phyloP scores from a whole-genome alignment of 164 flowering plant genomes.

The Piper betle region DNA sequence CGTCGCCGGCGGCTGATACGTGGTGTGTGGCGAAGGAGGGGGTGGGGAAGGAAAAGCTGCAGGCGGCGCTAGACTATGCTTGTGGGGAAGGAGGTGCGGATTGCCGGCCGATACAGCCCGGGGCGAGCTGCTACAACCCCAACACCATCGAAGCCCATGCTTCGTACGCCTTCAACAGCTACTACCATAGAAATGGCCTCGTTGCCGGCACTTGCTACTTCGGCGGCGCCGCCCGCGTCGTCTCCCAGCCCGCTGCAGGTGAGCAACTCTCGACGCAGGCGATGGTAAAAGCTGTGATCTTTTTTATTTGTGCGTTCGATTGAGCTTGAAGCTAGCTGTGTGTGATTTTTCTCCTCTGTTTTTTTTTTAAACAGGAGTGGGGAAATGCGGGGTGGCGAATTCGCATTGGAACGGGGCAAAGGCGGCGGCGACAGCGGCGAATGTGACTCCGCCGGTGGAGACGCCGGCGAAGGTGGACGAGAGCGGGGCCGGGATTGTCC shows the following conservation, averaged over 20 bases:
- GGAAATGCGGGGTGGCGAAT: background rate
- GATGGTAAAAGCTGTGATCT: too few relatives aligned
- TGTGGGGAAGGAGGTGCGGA: slow-evolving; percentile 84
- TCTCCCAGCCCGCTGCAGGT: slow-evolving; percentile 13
- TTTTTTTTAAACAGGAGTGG: background rate
- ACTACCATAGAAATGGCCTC: slow-evolving; percentile 54
- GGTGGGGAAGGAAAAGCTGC: slow-evolving; percentile 33
- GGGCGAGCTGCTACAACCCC: slow-evolving; percentile 60
- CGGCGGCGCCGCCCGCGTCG: slow-evolving; percentile 64
- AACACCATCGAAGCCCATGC: slow-evolving; percentile 60
- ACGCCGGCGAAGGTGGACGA: background rate
- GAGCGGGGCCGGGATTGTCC: background rate
- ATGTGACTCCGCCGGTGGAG: background rate
- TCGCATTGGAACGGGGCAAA: background rate
- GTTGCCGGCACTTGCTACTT: slow-evolving; percentile 57
- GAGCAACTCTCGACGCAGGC: too few relatives aligned
- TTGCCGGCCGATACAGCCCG: slow-evolving; percentile 63
- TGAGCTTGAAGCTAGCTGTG: too few relatives aligned
- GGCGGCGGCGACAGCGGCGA: background rate
- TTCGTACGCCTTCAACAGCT: slow-evolving; percentile 81
- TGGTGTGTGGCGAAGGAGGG: slow-evolving; percentile 78
- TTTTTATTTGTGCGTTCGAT: too few relatives aligned
- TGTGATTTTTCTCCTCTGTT: too few relatives aligned
- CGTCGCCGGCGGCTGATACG: slow-evolving; percentile 19
- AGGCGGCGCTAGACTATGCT: slow-evolving; percentile 63